Evolutionary conservation across 2,329 filamentous ascomycete species (phyloP), one percentile per base, ranked within the genome.

Genomic region (Fusarium floridanum): DNA sequence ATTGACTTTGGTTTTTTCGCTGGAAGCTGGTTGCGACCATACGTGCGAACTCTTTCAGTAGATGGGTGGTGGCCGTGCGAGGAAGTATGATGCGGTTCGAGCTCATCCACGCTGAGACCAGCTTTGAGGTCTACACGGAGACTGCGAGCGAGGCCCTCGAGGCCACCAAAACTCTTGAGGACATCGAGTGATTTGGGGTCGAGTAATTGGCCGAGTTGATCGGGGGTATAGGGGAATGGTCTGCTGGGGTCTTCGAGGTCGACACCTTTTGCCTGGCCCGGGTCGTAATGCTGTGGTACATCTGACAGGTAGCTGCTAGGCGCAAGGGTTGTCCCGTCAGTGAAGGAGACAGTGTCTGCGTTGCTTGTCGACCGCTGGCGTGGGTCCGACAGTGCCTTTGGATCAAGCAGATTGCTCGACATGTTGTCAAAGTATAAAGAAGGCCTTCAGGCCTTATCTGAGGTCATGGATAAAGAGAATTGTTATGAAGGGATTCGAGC

Each of bases 101-200:
- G 48, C 82, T 95, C 93, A 72, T 95, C 93, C 24, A 91, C 76
- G 76, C 92, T 94, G 20, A 95, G 81, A 22, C 93, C 93, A 66
- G 88, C 85, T 53, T 86, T 86, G 43, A 89, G 81, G 80, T 94
- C 86, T 2, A 92, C 90, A 70, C 92, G 87, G 11, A 95, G 80
- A 1, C 93, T 93, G 75, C 90, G 92, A 78, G 93, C 92, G 43
- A 95, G 82, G 4, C 93, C 93, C 20, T 84, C 82, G 11, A 95
- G 80, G 53, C 93, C 93, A 67, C 93, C 93, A 5, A 95, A 81
- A 4, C 92, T 92, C 76, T 91, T 88, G 73, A 94, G 94, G 9
- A 92, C 93, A 20, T 88, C 85, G 68, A 94, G 84, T 74, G 88
- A 94, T 83, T 95, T 95, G 0, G 93, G 93, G 71, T 94, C 94